phyloP scores from a whole-genome alignment of 148 eudicot species.

The Cornus controversa region DNA sequence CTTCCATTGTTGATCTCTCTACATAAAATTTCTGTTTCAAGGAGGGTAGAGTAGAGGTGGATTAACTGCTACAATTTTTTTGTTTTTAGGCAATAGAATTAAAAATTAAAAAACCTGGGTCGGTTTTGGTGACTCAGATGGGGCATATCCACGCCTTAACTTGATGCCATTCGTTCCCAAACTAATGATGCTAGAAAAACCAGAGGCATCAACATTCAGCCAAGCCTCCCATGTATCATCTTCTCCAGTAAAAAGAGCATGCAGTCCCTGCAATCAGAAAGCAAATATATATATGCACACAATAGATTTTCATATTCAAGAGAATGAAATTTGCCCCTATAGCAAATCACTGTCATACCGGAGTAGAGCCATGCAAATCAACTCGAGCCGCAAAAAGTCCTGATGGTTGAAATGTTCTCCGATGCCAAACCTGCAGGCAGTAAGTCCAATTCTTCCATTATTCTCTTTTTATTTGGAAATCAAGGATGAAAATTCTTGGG shows the following conservation, averaged over 20 bases:
- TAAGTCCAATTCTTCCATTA: background rate
- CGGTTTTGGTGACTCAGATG: constrained; percentile 78
- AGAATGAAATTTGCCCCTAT: constrained; percentile 4
- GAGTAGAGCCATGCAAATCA: constrained; percentile 86
- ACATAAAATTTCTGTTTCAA: no score
- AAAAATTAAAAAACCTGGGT: constrained; percentile 58
- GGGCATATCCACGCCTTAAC: constrained; percentile 92
- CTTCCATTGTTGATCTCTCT: no score
- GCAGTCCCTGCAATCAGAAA: constrained; percentile 62
- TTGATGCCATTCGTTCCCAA: constrained; percentile 70
- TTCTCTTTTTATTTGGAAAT: background rate
- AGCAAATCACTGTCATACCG: constrained; percentile 44
- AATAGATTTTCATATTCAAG: background rate
- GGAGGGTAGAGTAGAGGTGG: background rate
- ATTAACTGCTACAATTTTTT: background rate
- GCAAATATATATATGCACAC: background rate
- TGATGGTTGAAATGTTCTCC: constrained; percentile 92
- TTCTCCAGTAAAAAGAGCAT: constrained; percentile 94
- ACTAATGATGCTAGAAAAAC: constrained; percentile 58
- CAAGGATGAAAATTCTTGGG: background rate
- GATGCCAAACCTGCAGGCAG: constrained; percentile 82
- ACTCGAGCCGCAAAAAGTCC: constrained; percentile 99
- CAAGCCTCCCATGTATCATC: constrained; percentile 99
- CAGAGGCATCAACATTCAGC: constrained; percentile 83
- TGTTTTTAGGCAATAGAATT: background rate